Percentiles rank a stretch among this genome's conserved stretches.
phyloP scores from a whole-genome alignment of 1,284 basidiomycete species.

The Fomitopsis palustris region DNA sequence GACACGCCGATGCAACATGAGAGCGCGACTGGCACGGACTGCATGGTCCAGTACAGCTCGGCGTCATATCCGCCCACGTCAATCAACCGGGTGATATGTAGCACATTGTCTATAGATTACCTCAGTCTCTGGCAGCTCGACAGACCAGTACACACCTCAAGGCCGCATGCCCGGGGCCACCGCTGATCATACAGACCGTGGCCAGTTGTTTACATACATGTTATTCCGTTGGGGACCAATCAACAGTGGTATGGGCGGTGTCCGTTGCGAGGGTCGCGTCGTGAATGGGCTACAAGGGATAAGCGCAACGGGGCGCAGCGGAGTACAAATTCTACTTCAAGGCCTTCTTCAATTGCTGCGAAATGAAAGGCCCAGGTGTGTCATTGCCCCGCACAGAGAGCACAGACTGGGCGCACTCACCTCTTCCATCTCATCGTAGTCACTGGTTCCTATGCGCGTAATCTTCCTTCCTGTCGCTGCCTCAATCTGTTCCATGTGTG shows the following conservation, averaged over 20 bases:
- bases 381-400: background rate
- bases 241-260: background rate
- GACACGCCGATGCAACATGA: background rate
- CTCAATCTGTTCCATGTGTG: constrained; percentile 86
- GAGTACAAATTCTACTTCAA: constrained; percentile 47
- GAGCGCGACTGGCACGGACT: background rate
- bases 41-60: constrained; percentile 5
- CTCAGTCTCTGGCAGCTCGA: background rate
- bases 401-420: constrained; percentile 35
- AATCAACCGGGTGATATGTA: constrained; percentile 2
- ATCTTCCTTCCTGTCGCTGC: constrained; percentile 73
- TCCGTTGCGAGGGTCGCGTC: background rate
- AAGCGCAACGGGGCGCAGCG: constrained; percentile 11
- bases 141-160: constrained; percentile 4
- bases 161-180: background rate
- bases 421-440: constrained; percentile 89
- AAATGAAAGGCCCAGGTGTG: constrained; percentile 6
- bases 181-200: background rate
- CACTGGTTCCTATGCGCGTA: constrained; percentile 76
- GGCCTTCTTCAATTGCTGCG: constrained; percentile 74
- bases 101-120: constrained; percentile 1
- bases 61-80: constrained; percentile 8
- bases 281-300: constrained; percentile 16
- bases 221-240: background rate
- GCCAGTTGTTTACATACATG: background rate